phyloP scores from a whole-genome alignment of 2,329 filamentous ascomycete genomes.

The Rhytidhysteron rufulum region DNA sequence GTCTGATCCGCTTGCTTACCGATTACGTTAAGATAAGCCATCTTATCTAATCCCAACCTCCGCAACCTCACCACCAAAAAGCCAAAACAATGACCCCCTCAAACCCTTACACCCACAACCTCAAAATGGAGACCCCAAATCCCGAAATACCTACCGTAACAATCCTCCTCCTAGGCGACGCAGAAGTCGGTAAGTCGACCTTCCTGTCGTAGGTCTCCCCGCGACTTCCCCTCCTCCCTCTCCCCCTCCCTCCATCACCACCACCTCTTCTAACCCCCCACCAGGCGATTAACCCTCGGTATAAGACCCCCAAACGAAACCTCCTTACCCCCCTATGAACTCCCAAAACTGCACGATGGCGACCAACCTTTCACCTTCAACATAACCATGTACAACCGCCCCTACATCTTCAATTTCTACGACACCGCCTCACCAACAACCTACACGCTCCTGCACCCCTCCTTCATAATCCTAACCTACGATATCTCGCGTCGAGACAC shows the following conservation, averaged over 20 bases:
- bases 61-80: too few species aligned
- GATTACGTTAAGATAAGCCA: too few species aligned
- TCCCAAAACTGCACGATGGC: slow-evolving; percentile 48
- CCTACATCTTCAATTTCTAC: slow-evolving; percentile 53
- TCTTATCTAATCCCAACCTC: too few species aligned
- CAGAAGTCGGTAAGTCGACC: slow-evolving; percentile 59
- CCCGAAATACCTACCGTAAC: slow-evolving; percentile 37
- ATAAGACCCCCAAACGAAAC: slow-evolving; percentile 19
- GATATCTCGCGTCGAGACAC: slow-evolving; percentile 53
- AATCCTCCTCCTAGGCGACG: slow-evolving; percentile 57
- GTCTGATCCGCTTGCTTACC: too few species aligned
- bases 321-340: slow-evolving; percentile 27
- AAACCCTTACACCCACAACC: too few species aligned
- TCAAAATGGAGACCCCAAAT: too few species aligned
- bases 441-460: slow-evolving; percentile 52
- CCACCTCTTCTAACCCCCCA: not conserved
- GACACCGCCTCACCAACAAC: slow-evolving; percentile 56
- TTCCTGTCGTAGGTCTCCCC: slow-evolving; percentile 55
- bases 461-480: slow-evolving; percentile 57
- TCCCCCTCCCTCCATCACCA: slow-evolving; percentile 22
- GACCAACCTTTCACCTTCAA: slow-evolving; percentile 60
- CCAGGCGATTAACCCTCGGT: slow-evolving; percentile 20
- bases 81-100: too few species aligned
- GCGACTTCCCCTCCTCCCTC: slow-evolving; percentile 18
- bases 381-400: slow-evolving; percentile 53